These are phyloP conservation scores for Starmera quercuum DNA, from an alignment of 805 yeast species.

Conservation along the genomic window DNA sequence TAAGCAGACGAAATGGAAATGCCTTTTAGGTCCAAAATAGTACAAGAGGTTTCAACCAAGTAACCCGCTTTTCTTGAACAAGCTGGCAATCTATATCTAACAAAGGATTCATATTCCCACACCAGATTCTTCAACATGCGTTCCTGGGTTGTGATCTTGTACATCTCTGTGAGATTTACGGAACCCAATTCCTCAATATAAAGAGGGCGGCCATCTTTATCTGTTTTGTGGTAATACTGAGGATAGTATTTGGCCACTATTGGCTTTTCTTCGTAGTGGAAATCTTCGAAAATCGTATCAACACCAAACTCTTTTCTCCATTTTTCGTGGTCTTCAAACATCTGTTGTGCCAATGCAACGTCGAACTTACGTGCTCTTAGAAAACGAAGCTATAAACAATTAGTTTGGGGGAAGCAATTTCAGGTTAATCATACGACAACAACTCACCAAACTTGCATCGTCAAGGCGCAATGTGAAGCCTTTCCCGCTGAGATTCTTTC, in stretches of 20 bases:
- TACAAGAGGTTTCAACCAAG: constrained; percentile 92
- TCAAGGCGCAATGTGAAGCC: constrained; percentile 79
- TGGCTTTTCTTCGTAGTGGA: constrained; percentile 90
- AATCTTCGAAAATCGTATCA: constrained; percentile 78
- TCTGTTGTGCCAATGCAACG: constrained; percentile 63
- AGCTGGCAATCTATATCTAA: constrained; percentile 81
- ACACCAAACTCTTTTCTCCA: constrained; percentile 90
- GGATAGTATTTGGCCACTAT: constrained; percentile 86
- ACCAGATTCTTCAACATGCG: constrained; percentile 93
- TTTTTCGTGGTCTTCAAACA: constrained; percentile 81
- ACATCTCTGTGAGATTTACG: constrained; percentile 85
- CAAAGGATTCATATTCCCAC: constrained; percentile 95
- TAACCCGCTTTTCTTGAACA: constrained; percentile 76
- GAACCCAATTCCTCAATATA: constrained; percentile 91
- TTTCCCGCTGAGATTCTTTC: constrained; percentile 44
- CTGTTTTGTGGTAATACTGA: constrained; percentile 95
- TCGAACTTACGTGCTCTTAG: constrained; percentile 95
- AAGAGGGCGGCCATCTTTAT: constrained; percentile 94
- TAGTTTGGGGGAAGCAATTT: not conserved
- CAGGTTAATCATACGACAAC: not conserved
- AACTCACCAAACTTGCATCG: constrained; percentile 61
- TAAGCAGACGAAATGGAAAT: constrained; percentile 79
- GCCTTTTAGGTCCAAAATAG: constrained; percentile 91
- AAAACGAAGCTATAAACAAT: constrained; percentile 48
- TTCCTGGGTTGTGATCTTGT: constrained; percentile 89